phyloP scores from a whole-genome alignment of 2,329 filamentous ascomycete species.

The Fusarium setosum region DNA sequence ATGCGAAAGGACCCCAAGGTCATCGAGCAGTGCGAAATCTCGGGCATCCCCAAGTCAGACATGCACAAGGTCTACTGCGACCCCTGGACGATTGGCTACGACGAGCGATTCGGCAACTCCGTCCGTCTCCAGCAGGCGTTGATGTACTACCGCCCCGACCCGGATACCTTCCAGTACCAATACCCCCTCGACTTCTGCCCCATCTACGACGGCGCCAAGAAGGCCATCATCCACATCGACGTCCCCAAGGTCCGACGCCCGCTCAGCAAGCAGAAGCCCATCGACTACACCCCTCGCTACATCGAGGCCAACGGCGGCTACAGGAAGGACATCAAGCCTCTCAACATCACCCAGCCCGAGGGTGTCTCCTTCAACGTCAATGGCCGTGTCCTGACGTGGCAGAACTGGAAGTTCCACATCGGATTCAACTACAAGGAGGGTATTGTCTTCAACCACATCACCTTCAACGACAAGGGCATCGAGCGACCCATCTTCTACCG shows the following conservation, averaged over 20 bases:
- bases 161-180: constrained; percentile 90
- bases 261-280: constrained; percentile 75
- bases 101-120: constrained; percentile 85
- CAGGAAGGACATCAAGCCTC: constrained; percentile 83
- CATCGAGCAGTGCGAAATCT: constrained; percentile 88
- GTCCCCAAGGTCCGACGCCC: constrained; percentile 82
- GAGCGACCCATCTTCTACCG: constrained; percentile 87
- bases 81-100: constrained; percentile 95
- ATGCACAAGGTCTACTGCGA: constrained; percentile 98
- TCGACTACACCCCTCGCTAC: constrained; percentile 83
- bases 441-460: constrained; percentile 90
- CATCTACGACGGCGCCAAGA: constrained; percentile 85
- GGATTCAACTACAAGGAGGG: constrained; percentile 97
- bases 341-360: constrained; percentile 88
- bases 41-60: constrained; percentile 82
- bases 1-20: constrained; percentile 84
- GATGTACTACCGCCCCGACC: constrained; percentile 92
- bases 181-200: constrained; percentile 95
- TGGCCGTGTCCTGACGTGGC: constrained; percentile 81
- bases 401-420: constrained; percentile 93
- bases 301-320: constrained; percentile 82
- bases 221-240: constrained; percentile 85
- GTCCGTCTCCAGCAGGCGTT: constrained; percentile 89
- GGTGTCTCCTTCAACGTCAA: constrained; percentile 87
- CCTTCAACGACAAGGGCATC: constrained; percentile 85